These are phyloP conservation scores for Neurospora hispaniola DNA, from an alignment of 495 filamentous ascomycete genomes.

Conservation along the genomic window DNA sequence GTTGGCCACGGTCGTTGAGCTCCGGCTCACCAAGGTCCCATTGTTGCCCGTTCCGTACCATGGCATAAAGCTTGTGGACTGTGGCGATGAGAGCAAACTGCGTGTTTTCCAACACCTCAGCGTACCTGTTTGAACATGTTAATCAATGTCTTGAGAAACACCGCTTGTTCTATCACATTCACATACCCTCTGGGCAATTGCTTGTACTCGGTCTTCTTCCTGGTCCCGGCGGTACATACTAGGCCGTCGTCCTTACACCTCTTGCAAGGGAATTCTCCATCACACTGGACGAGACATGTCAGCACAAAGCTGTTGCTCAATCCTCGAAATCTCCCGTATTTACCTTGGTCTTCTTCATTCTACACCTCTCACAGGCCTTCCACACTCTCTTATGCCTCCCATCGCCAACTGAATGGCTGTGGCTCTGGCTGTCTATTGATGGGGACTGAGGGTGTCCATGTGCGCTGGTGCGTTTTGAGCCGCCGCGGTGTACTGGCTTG, in stretches of 20 bases:
- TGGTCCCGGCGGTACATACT: conserved; percentile 45
- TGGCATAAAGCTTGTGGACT: conserved; percentile 47
- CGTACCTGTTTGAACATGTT: conserved; percentile 29
- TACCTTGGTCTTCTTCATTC: conserved; percentile 66
- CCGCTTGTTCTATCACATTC: neutral
- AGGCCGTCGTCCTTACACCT: conserved; percentile 53
- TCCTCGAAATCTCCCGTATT: neutral
- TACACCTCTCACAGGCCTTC: conserved; percentile 61
- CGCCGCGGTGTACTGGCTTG: conserved; percentile 17
- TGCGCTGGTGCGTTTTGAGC: conserved; percentile 20
- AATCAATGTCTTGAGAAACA: conserved; percentile 12
- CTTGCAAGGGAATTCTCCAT: conserved; percentile 56
- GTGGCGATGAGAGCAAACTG: conserved; percentile 46
- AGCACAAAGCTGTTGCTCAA: neutral
- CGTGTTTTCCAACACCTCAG: conserved; percentile 47
- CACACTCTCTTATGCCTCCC: conserved; percentile 54
- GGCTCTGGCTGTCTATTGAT: conserved; percentile 16
- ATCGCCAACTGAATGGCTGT: conserved; percentile 24
- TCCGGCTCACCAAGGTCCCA: conserved; percentile 48
- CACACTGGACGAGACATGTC: conserved; percentile 36
- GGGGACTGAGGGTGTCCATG: conserved; percentile 21
- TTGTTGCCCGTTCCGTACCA: conserved; percentile 42
- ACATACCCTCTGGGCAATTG: conserved; percentile 42
- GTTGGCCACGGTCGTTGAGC: conserved; percentile 45
- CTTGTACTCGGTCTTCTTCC: conserved; percentile 51